Conservation (phyloP, 1,284 basidiomycete genomes). For the Lignosus rhinocerotis region DNA sequence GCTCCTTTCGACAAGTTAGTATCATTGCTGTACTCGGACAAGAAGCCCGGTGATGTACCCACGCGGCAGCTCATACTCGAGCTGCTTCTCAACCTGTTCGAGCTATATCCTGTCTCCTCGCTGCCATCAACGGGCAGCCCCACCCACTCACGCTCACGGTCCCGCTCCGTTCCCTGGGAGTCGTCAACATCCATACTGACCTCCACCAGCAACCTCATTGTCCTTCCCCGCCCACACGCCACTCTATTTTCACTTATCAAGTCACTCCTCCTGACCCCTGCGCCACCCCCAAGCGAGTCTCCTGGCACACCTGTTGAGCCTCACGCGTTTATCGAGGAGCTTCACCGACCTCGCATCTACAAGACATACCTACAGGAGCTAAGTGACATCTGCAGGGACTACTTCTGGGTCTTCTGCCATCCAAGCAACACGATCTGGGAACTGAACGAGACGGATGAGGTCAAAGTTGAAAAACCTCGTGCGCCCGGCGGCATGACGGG, state of each 20-base stretch:
- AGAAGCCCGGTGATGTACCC: slow-evolving; percentile 92
- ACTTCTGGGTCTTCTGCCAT: slow-evolving; percentile 99
- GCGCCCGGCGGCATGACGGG: slow-evolving; percentile 98
- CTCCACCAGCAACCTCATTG: slow-evolving; percentile 48
- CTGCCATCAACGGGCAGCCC: slow-evolving; percentile 45
- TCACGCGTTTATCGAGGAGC: slow-evolving; percentile 86
- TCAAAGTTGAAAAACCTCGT: slow-evolving; percentile 83
- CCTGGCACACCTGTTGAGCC: slow-evolving; percentile 67
- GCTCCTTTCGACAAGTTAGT: slow-evolving; percentile 86
- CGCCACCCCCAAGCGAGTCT: slow-evolving; percentile 70
- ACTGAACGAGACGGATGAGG: slow-evolving; percentile 78
- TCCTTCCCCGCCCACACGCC: slow-evolving; percentile 70
- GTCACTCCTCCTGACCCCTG: slow-evolving; percentile 70
- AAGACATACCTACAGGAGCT: slow-evolving; percentile 91
- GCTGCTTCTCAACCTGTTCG: slow-evolving; percentile 79
- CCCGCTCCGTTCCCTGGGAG: slow-evolving; percentile 33
- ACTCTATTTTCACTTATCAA: slow-evolving; percentile 71
- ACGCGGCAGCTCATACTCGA: slow-evolving; percentile 92
- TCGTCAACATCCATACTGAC: slow-evolving; percentile 30
- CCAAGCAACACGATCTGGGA: slow-evolving; percentile 91
- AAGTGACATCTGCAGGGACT: slow-evolving; percentile 89
- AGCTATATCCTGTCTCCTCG: slow-evolving; percentile 73
- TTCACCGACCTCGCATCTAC: slow-evolving; percentile 85
- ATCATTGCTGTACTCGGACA: slow-evolving; percentile 89
- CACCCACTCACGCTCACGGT: slow-evolving; percentile 24